These are phyloP conservation scores for Fusarium nanum DNA, from an alignment of 2,329 filamentous ascomycete species.

Conservation along the genomic window DNA sequence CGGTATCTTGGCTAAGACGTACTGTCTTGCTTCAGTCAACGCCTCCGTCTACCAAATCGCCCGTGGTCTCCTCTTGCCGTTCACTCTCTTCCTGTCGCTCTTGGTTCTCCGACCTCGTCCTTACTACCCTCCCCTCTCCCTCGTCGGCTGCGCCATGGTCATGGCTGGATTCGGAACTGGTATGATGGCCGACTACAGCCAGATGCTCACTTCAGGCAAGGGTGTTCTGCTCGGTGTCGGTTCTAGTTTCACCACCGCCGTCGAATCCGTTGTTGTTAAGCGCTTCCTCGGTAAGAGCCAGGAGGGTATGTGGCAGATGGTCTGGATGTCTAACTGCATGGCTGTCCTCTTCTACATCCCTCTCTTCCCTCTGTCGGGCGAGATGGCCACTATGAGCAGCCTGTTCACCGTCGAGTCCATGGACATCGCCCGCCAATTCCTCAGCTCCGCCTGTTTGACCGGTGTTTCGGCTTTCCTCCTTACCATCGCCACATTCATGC, in stretches of 20 bases:
- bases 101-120: constrained; percentile 45
- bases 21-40: constrained; percentile 46
- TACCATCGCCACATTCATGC: constrained; percentile 46
- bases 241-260: constrained; percentile 45
- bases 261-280: constrained; percentile 46
- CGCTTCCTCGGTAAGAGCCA: constrained; percentile 44
- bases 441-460: constrained; percentile 39
- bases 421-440: constrained; percentile 39
- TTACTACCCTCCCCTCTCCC: constrained; percentile 45
- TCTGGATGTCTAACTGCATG: constrained; percentile 47
- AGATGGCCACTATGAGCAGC: constrained; percentile 35
- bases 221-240: constrained; percentile 43
- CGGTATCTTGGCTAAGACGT: constrained; percentile 46
- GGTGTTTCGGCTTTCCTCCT: constrained; percentile 45
- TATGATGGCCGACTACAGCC: constrained; percentile 45
- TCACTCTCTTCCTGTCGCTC: constrained; percentile 44
- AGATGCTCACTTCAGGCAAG: constrained; percentile 46
- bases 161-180: constrained; percentile 46
- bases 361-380: constrained; percentile 43
- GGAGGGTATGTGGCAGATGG: constrained; percentile 48
- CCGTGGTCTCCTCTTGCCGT: constrained; percentile 43
- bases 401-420: constrained; percentile 34
- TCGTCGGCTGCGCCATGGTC: constrained; percentile 44
- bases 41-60: constrained; percentile 47
- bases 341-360: constrained; percentile 44